Evolutionary conservation across 441 rosid species (phyloP), one percentile per base, ranked within the genome.

Genomic region (Iberis amara): DNA sequence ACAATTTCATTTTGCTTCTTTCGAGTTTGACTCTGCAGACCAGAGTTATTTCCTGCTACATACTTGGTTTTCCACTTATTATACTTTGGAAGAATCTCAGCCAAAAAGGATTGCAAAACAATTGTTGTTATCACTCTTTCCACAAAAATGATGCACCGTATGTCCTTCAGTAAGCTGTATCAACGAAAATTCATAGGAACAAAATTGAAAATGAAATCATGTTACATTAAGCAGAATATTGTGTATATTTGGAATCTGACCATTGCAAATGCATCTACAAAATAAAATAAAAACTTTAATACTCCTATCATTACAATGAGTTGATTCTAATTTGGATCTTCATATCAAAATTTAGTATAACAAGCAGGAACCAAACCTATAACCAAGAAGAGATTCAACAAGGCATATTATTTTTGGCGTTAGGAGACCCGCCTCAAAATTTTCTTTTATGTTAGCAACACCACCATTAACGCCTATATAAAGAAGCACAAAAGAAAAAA

Each of bases 101-200:
- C 69, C 52, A 89, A 68, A 15, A 86, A 64, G 33, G 80, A 68
- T 36, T 77, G 72, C 61, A 94, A 57, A 35, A 79, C 91, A 45
- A 75, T 54, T 4, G 96, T 82, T 35, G 89, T 59, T 33, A 94
- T 79, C 45, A 94, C 77, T 75, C 99, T 83, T 66, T 94, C 78
- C 57, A 86, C 95, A 68, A 94, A 89, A 39, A 94, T 46, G 66
- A 86, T 81, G 58, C 97, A 94, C 73, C 95, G 76, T 26, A 89
- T 79, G 38, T 83, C 78, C 66, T 74, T 52, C 57, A 80, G 38
- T 42, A 48, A 61, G 69, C 96, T 91, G 73, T 6, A 28, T 47
- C 40, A 39, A 38, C 26, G 8, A 58, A 11, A 47, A 52, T 45
- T 7, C 24, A 52, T 18, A 18, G 21, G 21, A 18, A 18, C 21